phyloP scores from a whole-genome alignment of 2,329 filamentous ascomycete genomes.

The Penicillium oxalicum region DNA sequence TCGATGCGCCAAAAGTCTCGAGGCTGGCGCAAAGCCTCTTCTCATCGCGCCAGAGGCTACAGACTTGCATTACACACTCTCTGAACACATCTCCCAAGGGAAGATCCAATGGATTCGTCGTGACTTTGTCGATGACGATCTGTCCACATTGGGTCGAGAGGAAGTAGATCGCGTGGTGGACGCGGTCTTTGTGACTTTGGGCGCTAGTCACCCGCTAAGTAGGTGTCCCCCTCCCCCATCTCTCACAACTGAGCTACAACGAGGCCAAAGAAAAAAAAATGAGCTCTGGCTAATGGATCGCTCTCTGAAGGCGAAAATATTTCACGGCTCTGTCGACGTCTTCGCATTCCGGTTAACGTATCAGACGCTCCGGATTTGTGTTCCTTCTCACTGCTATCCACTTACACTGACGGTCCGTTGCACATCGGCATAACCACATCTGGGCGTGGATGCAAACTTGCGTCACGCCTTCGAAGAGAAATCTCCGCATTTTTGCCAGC shows the following conservation, averaged over 20 bases:
- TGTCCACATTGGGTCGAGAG: constrained; percentile 69
- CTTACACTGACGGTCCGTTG: constrained; percentile 80
- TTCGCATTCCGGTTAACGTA: constrained; percentile 89
- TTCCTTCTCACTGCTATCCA: constrained; percentile 83
- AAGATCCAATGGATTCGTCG: constrained; percentile 38
- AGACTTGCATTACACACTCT: constrained; percentile 54
- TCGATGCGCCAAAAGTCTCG: constrained; percentile 71
- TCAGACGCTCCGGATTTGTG: constrained; percentile 80
- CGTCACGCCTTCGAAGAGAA: constrained; percentile 80
- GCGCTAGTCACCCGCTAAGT: constrained; percentile 47
- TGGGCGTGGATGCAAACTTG: constrained; percentile 87
- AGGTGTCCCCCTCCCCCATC: constrained; percentile 28
- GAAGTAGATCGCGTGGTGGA: constrained; percentile 77
- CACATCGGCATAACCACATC: constrained; percentile 96
- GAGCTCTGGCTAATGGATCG: constrained; percentile 22
- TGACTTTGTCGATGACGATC: constrained; percentile 63
- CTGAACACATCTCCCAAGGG: constrained; percentile 40
- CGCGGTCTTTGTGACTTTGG: constrained; percentile 78
- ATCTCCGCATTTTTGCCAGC: constrained; percentile 73
- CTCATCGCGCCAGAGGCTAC: constrained; percentile 65
- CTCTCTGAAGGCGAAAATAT: constrained; percentile 54
- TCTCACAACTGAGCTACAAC: too few relatives aligned
- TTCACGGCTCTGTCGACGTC: constrained; percentile 65
- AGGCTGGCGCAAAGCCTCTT: constrained; percentile 74
- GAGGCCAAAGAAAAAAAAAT: too few relatives aligned